Percentiles rank a stretch among this genome's conserved stretches.
phyloP scores from a whole-genome alignment of 192 early-diverging fungal species.

The Gonapodya prolifera region DNA sequence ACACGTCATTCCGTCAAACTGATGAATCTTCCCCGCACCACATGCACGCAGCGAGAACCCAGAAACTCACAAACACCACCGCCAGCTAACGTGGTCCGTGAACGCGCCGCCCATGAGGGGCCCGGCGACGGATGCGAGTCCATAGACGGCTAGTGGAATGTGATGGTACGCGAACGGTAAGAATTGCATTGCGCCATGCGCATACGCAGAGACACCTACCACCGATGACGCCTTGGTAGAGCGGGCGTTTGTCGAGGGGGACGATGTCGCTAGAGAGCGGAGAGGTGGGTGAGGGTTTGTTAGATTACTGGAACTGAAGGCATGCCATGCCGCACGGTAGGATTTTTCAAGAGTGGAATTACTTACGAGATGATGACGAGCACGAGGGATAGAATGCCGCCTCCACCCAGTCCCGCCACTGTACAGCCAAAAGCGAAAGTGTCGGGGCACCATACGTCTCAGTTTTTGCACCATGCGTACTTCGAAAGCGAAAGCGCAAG shows the following conservation, averaged over 20 bases:
- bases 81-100: slow-evolving; percentile 49
- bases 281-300: too few relatives aligned
- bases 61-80: slow-evolving; percentile 41
- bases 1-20: background rate
- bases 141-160: slow-evolving; percentile 66
- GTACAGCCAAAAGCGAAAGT: too few relatives aligned
- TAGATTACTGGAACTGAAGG: too few relatives aligned
- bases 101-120: slow-evolving; percentile 79
- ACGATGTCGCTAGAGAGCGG: too few relatives aligned
- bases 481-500: too few relatives aligned
- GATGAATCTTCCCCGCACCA: background rate
- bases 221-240: too few relatives aligned
- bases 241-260: slow-evolving; percentile 22
- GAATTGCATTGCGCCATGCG: background rate
- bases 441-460: too few relatives aligned
- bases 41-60: too few relatives aligned
- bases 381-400: slow-evolving; percentile 55
- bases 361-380: slow-evolving; percentile 77
- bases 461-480: slow-evolving; percentile 64
- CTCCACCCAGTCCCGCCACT: too few relatives aligned
- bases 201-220: background rate
- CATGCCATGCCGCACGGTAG: too few relatives aligned
- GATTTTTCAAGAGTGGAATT: too few relatives aligned
- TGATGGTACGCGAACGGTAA: slow-evolving; percentile 34
- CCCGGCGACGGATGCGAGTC: slow-evolving; percentile 61